Evolutionary conservation across 257 asterid genomes (phyloP).

Genomic region (Forsythia suspensa): DNA sequence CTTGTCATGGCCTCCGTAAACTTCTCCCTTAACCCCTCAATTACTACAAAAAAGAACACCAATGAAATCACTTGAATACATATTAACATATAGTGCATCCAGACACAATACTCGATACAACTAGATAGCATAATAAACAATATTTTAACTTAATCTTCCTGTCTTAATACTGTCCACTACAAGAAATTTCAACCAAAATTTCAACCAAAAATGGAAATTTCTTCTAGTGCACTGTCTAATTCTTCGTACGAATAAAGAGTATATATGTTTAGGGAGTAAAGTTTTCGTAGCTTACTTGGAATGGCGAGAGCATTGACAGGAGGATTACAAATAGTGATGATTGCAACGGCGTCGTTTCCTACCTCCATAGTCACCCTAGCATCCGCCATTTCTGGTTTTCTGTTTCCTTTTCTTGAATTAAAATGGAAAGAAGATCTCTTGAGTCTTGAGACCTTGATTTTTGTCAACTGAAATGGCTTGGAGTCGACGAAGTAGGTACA

Average conservation of each 20-base stretch:
- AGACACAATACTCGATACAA: too few species aligned
- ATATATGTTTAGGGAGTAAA: not conserved
- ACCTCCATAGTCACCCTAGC: slow-evolving; percentile 44
- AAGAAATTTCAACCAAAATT: too few species aligned
- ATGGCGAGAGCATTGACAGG: slow-evolving; percentile 51
- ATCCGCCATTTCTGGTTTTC: slow-evolving; percentile 26
- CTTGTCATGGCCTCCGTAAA: slow-evolving; percentile 39
- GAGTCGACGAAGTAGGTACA: not conserved
- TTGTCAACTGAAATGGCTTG: not conserved
- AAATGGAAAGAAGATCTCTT: not conserved
- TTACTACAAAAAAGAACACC: slow-evolving; percentile 24
- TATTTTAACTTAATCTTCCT: too few species aligned
- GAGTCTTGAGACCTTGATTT: not conserved
- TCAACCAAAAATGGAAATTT: not conserved
- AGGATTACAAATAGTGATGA: slow-evolving; percentile 43
- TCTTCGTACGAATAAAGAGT: not conserved
- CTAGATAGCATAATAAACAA: too few species aligned
- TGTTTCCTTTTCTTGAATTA: not conserved
- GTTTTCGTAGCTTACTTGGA: slow-evolving; percentile 28
- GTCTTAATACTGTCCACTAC: too few species aligned
- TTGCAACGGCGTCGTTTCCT: slow-evolving; percentile 49
- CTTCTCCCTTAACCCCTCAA: slow-evolving; percentile 42
- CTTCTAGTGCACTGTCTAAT: not conserved
- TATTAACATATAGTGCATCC: not conserved
- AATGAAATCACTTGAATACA: not conserved